phyloP scores from a whole-genome alignment of 768 basidiomycete species.

The Hygrophorus russula region DNA sequence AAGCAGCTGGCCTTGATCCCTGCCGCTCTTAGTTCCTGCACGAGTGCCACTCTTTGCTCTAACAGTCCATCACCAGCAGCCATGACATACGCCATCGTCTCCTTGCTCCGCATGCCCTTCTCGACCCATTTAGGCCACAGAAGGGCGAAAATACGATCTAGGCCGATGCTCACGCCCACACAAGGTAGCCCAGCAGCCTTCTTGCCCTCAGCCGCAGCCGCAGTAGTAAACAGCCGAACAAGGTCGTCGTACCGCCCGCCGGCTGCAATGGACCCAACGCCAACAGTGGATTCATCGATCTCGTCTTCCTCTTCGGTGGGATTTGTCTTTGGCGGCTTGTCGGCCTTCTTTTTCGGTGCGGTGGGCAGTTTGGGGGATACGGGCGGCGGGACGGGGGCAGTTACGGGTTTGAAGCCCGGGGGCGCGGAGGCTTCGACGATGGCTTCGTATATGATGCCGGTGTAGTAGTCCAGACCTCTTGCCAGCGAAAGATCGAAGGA shows the following conservation, averaged over 20 bases:
- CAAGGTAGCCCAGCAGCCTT: constrained; percentile 64
- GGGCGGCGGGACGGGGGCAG: constrained; percentile 32
- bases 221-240: constrained; percentile 82
- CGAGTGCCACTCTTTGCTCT: constrained; percentile 73
- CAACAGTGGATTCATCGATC: constrained; percentile 85
- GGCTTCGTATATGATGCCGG: constrained; percentile 97
- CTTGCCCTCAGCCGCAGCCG: constrained; percentile 68
- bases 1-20: constrained; percentile 67
- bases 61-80: constrained; percentile 83
- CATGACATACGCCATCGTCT: constrained; percentile 91
- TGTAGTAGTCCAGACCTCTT: constrained; percentile 98
- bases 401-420: constrained; percentile 56
- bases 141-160: constrained; percentile 89
- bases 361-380: constrained; percentile 19
- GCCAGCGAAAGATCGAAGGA: constrained; percentile 96
- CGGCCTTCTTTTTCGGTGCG: constrained; percentile 20
- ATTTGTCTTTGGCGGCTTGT: constrained; percentile 34
- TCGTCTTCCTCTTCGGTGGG: constrained; percentile 51
- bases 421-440: constrained; percentile 90
- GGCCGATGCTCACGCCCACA: constrained; percentile 84
- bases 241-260: constrained; percentile 96
- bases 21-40: constrained; percentile 68
- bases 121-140: constrained; percentile 82
- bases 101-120: constrained; percentile 70
- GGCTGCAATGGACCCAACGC: constrained; percentile 98